Evolutionary conservation across 768 basidiomycete genomes (phyloP).

Genomic region (Myochromella boudieri): DNA sequence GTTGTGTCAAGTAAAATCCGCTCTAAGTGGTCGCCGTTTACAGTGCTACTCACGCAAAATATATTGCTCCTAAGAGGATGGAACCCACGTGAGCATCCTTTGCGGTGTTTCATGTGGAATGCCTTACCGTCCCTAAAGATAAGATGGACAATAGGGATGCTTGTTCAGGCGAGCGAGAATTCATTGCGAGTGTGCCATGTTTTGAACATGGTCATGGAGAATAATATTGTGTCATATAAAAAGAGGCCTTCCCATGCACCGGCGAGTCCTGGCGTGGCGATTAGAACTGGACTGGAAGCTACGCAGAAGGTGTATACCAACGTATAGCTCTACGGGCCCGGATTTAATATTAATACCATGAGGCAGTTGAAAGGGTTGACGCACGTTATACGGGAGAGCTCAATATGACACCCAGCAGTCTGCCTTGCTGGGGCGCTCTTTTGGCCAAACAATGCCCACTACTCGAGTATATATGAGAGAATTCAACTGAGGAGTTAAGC

Average conservation of each 20-base stretch:
- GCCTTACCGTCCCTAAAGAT: slow-evolving; percentile 49
- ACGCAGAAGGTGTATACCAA: not conserved
- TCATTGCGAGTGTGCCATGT: slow-evolving; percentile 36
- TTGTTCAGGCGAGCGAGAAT: slow-evolving; percentile 21
- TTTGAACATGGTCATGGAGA: slow-evolving; percentile 44
- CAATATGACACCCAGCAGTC: slow-evolving; percentile 35
- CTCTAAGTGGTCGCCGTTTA: not conserved
- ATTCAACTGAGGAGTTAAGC: not conserved
- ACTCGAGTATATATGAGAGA: not conserved
- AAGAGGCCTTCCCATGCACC: slow-evolving; percentile 52
- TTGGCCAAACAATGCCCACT: slow-evolving; percentile 48
- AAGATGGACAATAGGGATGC: slow-evolving; percentile 39
- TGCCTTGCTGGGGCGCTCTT: slow-evolving; percentile 22
- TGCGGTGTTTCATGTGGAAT: not conserved
- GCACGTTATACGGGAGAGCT: slow-evolving; percentile 28
- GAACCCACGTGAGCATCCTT: not conserved
- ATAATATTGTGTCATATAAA: slow-evolving; percentile 46
- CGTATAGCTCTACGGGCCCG: slow-evolving; percentile 17
- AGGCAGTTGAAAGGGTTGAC: slow-evolving; percentile 8
- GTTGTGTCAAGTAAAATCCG: not conserved
- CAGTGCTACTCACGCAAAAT: slow-evolving; percentile 45
- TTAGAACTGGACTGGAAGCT: not conserved
- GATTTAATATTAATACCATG: not conserved
- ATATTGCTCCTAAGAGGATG: slow-evolving; percentile 43
- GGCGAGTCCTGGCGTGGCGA: slow-evolving; percentile 26